Conservation (phyloP, 202 grass and related monocot genomes). For the Musa balbisiana region DNA sequence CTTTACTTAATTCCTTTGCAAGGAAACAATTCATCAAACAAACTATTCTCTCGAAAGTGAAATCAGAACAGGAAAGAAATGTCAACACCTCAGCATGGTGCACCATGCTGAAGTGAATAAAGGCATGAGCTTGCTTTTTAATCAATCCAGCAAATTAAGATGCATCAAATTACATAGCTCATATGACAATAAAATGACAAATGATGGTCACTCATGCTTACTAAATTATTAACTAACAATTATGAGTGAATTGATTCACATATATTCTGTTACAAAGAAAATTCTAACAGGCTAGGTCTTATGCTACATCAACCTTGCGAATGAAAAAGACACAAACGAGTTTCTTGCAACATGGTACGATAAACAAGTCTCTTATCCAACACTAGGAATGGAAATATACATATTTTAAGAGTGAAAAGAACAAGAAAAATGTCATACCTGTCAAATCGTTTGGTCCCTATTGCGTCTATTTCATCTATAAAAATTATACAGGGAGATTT, state of each 20-base stretch:
- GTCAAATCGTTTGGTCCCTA: constrained; percentile 86
- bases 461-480: constrained; percentile 94
- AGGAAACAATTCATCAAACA: too few species aligned
- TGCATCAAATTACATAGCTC: too few species aligned
- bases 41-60: too few species aligned
- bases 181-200: too few species aligned
- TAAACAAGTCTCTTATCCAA: background rate
- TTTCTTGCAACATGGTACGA: background rate
- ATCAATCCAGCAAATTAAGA: background rate
- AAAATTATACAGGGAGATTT: constrained; percentile 95
- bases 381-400: background rate
- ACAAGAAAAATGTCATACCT: constrained; percentile 32
- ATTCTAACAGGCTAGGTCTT: background rate
- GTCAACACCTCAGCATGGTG: background rate
- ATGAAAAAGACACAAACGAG: background rate
- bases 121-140: background rate
- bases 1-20: too few species aligned
- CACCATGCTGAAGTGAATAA: background rate
- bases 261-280: too few species aligned
- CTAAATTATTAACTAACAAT: background rate
- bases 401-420: background rate
- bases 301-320: background rate
- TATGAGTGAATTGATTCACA: background rate
- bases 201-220: background rate
- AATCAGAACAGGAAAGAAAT: too few species aligned